Evolutionary conservation across 73 alveolate species (phyloP).

Genomic region (Tetrahymena malaccensis): DNA sequence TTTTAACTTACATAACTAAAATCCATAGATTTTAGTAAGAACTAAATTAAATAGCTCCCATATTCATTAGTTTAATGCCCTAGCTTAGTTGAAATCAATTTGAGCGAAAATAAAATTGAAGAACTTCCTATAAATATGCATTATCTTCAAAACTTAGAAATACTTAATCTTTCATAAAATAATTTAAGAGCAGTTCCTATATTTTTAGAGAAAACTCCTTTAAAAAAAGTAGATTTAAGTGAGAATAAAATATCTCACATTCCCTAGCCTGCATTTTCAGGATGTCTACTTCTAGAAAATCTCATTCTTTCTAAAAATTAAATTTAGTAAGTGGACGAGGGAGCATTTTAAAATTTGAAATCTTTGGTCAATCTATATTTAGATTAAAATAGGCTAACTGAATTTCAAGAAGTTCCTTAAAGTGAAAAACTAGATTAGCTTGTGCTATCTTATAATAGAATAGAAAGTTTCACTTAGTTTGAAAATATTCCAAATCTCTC

Average conservation of each 20-base stretch:
- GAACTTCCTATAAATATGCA: not conserved
- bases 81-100: not conserved
- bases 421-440: slow-evolving; percentile 18
- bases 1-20: not conserved
- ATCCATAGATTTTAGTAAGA: not conserved
- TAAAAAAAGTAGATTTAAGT: not conserved
- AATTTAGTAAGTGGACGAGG: slow-evolving; percentile 7
- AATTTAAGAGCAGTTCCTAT: not conserved
- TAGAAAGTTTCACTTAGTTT: slow-evolving; percentile 5
- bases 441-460: slow-evolving; percentile 4
- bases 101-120: not conserved
- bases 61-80: not conserved
- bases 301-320: slow-evolving; percentile 19
- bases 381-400: slow-evolving; percentile 11
- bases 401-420: slow-evolving; percentile 1
- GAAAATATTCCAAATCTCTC: slow-evolving; percentile 8
- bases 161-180: not conserved
- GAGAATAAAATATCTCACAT: not conserved
- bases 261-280: not conserved
- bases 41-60: not conserved
- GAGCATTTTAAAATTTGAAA: not conserved
- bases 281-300: slow-evolving; percentile 5
- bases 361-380: not conserved
- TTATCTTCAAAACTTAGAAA: not conserved
- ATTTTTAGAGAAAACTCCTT: not conserved